A percentile compares a stretch with the other conserved stretches of the same genome.
These are phyloP conservation scores for Leptomonas pyrrhocoris DNA, from an alignment of 208 protist genomes.

Conservation along the genomic window DNA sequence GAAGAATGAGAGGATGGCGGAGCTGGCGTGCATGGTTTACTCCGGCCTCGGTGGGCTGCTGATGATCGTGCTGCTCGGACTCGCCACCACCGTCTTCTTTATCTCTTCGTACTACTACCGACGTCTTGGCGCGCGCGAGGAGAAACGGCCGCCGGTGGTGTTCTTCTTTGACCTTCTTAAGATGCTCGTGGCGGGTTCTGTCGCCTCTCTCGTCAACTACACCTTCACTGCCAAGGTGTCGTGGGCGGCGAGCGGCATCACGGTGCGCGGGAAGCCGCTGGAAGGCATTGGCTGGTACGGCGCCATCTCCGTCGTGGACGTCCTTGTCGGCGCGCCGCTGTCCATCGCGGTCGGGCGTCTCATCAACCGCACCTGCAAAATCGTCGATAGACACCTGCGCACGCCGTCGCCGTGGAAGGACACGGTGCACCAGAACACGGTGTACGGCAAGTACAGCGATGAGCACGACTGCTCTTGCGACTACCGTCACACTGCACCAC, in stretches of 20 bases:
- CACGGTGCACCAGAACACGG: constrained; percentile 34
- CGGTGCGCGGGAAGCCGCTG: constrained; percentile 36
- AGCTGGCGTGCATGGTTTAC: constrained; percentile 49
- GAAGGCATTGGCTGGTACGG: constrained; percentile 61
- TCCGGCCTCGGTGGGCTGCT: constrained; percentile 40
- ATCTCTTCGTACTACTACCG: constrained; percentile 31
- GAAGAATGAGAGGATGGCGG: constrained; percentile 1
- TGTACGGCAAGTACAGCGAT: constrained; percentile 48
- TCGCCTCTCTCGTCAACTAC: constrained; percentile 41
- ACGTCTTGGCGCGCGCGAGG: constrained; percentile 16
- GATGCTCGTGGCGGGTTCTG: constrained; percentile 31
- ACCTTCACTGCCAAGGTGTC: constrained; percentile 46
- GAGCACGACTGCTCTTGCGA: constrained; percentile 24
- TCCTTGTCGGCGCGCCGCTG: constrained; percentile 39
- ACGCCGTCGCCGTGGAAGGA: constrained; percentile 19
- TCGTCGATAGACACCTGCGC: constrained; percentile 5
- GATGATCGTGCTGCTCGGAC: constrained; percentile 33
- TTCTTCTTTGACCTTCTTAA: constrained; percentile 51
- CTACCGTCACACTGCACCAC: constrained; percentile 22
- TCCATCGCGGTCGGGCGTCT: constrained; percentile 36
- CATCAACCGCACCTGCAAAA: constrained; percentile 25
- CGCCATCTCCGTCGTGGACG: constrained; percentile 41
- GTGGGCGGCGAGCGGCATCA: constrained; percentile 25
- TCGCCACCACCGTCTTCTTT: constrained; percentile 33
- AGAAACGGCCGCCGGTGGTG: constrained; percentile 39